Conservation (phyloP, 2,329 filamentous ascomycete species). For the Beauveria varroae region DNA sequence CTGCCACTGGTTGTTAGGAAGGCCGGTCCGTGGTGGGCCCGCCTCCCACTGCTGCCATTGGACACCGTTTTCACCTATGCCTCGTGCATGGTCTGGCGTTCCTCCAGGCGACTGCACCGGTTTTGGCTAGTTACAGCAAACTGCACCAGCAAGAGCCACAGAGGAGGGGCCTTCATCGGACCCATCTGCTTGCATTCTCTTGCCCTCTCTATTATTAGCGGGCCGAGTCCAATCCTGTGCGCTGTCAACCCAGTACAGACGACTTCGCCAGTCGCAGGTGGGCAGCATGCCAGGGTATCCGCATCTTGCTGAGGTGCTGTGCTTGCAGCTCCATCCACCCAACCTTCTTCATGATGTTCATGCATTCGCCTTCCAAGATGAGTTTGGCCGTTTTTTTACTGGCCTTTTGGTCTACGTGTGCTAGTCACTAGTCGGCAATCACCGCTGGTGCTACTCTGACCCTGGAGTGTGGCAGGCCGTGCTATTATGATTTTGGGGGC, state of each 20-base stretch:
- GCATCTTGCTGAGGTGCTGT: not conserved
- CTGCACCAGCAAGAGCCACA: not conserved
- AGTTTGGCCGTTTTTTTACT: not conserved
- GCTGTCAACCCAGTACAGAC: conserved; percentile 1
- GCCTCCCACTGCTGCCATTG: not conserved
- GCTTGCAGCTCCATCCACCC: not conserved
- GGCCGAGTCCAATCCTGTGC: not conserved
- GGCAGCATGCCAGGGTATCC: not conserved
- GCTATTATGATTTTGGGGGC: not conserved
- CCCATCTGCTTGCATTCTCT: conserved; percentile 1
- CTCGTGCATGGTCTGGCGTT: not conserved
- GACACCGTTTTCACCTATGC: conserved; percentile 12
- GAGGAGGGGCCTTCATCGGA: not conserved
- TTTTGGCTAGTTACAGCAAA: not conserved
- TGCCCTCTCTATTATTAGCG: not conserved
- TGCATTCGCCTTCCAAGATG: not conserved
- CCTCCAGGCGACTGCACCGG: not conserved
- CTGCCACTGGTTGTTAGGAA: not conserved
- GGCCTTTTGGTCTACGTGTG: not conserved
- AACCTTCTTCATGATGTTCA: not conserved
- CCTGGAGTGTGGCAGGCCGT: not conserved
- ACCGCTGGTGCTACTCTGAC: not conserved
- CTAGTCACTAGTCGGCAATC: not conserved
- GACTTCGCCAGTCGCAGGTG: not conserved
- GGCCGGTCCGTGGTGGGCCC: not conserved